Base-by-base conservation (phyloP, 345 rosid genomes). In the Citrus unshiu region DNA sequence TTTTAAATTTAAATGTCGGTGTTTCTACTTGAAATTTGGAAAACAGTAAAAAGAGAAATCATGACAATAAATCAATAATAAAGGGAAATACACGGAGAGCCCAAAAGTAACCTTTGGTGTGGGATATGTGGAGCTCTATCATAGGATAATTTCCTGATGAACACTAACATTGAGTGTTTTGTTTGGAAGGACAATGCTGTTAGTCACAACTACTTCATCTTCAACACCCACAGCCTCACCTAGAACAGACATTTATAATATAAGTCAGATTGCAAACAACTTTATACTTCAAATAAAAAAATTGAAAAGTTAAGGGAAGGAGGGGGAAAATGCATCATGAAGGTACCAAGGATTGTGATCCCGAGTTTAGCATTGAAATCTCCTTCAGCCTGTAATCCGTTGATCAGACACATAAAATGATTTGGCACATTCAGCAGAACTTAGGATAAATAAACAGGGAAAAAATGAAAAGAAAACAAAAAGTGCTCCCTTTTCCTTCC, bases 161-260 rank as follows among this genome's bases (percentile, higher is more conserved):
- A 92, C 97, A 24, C 95, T 89, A 59, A 87, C 80, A 76, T 93
- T 95, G 59, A 95, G 88, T 24, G 92, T 93, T 84, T 93, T 93
- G 88, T 93, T 86, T 3, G 97, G 98, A 76, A 95, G 98, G 80
- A 95, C 97, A 61, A 95, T 92, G 89, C 98, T 78, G 82, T 88
- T 93, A 24, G 91, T 87, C 81, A 95, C 92, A 70, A 95, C 95
- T 9, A 93, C 94, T 83, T 93, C 98, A 81, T 95, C 98, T 87
- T 95, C 98, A 43, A 95, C 98, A 1, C 78, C 86, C 43, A 95
- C 98, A 18, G 98, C 90, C 79, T 95, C 98, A 25, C 98, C 98
- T 95, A 85, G 21, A 71, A 22, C 80, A 62, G 58, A 22, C 29
- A 46, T 59, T 72, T 70, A 39, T 61, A 60, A n/a, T 65, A 57